A percentile compares a stretch with the other conserved stretches of the same genome.
These are phyloP conservation scores for Akanthomyces uredinophilus DNA, from an alignment of 2,329 filamentous ascomycete species.

Conservation along the genomic window DNA sequence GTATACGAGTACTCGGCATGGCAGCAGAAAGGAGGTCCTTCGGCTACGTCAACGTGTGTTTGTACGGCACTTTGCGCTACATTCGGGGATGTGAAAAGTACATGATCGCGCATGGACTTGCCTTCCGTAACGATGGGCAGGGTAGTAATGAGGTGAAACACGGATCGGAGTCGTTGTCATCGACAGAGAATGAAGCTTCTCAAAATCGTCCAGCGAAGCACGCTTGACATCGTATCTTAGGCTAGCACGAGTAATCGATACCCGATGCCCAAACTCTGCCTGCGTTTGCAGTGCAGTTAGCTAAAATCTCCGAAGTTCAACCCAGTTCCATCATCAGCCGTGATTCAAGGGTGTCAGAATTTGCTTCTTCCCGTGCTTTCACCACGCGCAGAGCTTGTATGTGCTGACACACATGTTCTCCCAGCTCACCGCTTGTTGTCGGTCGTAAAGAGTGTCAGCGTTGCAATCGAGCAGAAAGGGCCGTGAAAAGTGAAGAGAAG, in stretches of 20 bases:
- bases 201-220: not conserved
- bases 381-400: not conserved
- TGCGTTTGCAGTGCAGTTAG: not conserved
- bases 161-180: not conserved
- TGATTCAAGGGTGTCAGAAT: not conserved
- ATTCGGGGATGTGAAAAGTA: not conserved
- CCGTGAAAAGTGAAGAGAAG: not conserved
- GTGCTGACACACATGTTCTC: not conserved
- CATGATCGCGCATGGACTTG: not conserved
- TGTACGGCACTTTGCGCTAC: not conserved
- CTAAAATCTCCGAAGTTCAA: not conserved
- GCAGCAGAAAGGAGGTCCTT: not conserved
- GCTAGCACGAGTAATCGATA: not conserved
- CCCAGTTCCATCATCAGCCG: not conserved
- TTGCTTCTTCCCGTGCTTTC: not conserved
- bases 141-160: not conserved
- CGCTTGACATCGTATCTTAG: not conserved
- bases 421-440: not conserved
- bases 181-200: not conserved
- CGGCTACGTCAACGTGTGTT: not conserved
- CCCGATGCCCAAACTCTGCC: not conserved
- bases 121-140: too few species aligned
- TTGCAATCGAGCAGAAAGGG: not conserved
- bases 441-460: too few species aligned
- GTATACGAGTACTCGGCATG: not conserved